Conservation (phyloP, 164 flowering plant genomes). For the Akebia trifoliata region DNA sequence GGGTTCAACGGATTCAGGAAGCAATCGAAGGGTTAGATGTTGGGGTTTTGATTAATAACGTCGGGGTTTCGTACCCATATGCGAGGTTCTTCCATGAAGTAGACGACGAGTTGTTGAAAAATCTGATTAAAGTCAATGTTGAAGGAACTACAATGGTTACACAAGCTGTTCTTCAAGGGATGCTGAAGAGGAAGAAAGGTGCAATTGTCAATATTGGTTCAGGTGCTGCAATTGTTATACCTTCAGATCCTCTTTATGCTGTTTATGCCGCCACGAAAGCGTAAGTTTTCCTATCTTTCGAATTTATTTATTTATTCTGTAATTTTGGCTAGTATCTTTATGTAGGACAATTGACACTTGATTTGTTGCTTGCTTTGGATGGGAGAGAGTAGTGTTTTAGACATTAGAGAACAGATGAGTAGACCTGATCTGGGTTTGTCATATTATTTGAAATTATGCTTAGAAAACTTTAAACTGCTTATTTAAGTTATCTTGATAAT, state of each 20-base stretch:
- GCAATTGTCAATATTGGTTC: conserved; percentile 62
- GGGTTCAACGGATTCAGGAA: conserved; percentile 42
- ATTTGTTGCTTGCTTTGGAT: not conserved
- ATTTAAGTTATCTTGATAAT: too few species aligned
- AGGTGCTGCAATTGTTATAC: conserved; percentile 31
- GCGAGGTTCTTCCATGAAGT: conserved; percentile 50
- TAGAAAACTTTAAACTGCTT: too few species aligned
- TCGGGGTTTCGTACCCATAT: conserved; percentile 49
- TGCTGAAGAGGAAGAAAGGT: conserved; percentile 52
- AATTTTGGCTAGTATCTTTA: too few species aligned
- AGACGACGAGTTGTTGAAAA: conserved; percentile 31
- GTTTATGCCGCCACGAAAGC: conserved; percentile 63
- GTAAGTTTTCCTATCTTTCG: conserved; percentile 28
- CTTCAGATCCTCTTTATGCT: conserved; percentile 47
- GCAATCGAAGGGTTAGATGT: conserved; percentile 56
- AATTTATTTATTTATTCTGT: not conserved
- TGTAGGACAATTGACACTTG: not conserved
- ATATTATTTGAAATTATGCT: too few species aligned
- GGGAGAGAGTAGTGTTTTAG: too few species aligned
- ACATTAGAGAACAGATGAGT: too few species aligned
- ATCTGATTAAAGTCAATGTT: conserved; percentile 40
- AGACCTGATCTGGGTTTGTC: too few species aligned
- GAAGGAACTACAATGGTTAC: conserved; percentile 45
- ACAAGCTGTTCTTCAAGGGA: conserved; percentile 37
- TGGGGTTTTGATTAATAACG: conserved; percentile 69